A percentile compares a stretch with the other conserved stretches of the same genome.
Conservation (phyloP, 202 grass and related monocot genomes). For the Setaria viridis region DNA sequence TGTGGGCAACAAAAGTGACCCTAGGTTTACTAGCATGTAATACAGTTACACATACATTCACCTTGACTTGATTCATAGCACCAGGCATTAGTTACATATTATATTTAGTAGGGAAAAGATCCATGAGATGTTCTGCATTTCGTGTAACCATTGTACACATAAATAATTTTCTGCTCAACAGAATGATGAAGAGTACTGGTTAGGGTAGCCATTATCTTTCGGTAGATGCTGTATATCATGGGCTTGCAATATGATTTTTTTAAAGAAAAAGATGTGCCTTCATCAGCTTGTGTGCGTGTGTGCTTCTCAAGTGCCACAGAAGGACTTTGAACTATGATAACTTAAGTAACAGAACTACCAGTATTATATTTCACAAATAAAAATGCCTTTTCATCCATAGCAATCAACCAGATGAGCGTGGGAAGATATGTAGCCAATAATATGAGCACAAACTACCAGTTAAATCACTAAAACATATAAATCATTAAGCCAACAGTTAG, state of each 20-base stretch:
- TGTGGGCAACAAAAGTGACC: background rate
- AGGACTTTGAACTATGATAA: conserved; percentile 20
- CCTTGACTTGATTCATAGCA: conserved; percentile 9
- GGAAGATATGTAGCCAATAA: conserved; percentile 6
- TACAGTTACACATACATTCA: background rate
- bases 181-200: background rate
- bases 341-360: background rate
- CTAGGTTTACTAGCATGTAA: conserved; percentile 20
- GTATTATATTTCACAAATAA: conserved; percentile 6
- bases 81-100: background rate
- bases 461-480: conserved; percentile 5
- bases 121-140: background rate
- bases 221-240: background rate
- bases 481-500: background rate
- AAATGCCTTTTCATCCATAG: background rate
- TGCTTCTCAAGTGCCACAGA: background rate
- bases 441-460: conserved; percentile 14
- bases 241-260: background rate
- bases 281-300: conserved; percentile 18
- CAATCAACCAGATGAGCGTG: conserved; percentile 29
- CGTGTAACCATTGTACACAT: background rate
- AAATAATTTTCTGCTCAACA: conserved; percentile 13
- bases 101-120: conserved; percentile 8
- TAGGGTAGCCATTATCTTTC: conserved; percentile 13
- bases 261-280: background rate